phyloP scores from a whole-genome alignment of 306 rosid species.

The Trifolium subterraneum region DNA sequence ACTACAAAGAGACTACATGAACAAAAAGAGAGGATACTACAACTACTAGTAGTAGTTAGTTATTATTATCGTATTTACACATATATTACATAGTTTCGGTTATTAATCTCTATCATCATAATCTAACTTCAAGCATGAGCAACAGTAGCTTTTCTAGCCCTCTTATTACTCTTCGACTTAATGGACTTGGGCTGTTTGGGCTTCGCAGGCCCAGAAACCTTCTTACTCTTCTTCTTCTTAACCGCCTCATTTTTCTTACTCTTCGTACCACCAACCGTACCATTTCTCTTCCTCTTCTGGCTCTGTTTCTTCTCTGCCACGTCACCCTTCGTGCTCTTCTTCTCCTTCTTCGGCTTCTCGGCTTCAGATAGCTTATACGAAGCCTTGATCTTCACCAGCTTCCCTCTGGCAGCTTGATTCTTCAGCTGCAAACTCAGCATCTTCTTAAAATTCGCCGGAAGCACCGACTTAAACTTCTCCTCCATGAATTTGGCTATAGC shows the following conservation, averaged over 20 bases:
- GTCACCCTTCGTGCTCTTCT: conserved; percentile 24
- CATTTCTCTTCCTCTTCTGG: conserved; percentile 25
- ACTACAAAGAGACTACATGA: neutral
- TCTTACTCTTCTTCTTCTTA: conserved; percentile 55
- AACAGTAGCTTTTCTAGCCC: conserved; percentile 55
- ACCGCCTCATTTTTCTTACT: conserved; percentile 43
- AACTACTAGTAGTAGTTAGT: neutral
- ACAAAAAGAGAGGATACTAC: neutral
- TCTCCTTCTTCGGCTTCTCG: conserved; percentile 46
- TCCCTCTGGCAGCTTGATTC: conserved; percentile 73
- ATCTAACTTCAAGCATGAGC: conserved; percentile 17
- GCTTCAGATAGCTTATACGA: conserved; percentile 71
- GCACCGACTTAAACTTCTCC: conserved; percentile 73
- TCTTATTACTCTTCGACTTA: conserved; percentile 62
- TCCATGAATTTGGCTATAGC: conserved; percentile 94
- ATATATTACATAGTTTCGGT: neutral
- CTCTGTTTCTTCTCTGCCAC: conserved; percentile 41
- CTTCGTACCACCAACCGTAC: conserved; percentile 30
- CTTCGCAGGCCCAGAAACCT: conserved; percentile 53
- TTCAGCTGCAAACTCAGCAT: conserved; percentile 71
- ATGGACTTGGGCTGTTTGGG: conserved; percentile 82
- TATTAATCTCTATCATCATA: neutral
- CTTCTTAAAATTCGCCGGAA: conserved; percentile 81
- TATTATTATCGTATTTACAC: conserved; percentile 2
- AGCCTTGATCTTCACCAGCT: conserved; percentile 77